phyloP scores from a whole-genome alignment of 2,329 filamentous ascomycete species.

The Ascochyta lentis region DNA sequence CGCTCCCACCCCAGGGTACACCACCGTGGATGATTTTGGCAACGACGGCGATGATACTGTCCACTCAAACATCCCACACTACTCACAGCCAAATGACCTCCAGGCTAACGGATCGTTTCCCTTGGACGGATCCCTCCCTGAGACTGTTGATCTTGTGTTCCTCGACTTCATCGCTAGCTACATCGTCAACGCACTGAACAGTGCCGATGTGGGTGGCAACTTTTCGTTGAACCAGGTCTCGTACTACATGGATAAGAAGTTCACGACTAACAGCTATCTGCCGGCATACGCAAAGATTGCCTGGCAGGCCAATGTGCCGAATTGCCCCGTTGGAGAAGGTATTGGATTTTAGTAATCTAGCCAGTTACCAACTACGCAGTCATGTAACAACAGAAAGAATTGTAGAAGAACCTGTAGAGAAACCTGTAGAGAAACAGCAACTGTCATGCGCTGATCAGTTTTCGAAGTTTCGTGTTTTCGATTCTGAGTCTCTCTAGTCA shows the following conservation, averaged over 20 bases:
- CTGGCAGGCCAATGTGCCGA: constrained; percentile 50
- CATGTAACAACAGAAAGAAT: too few relatives aligned
- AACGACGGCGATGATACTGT: constrained; percentile 63
- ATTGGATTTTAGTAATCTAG: constrained; percentile 30
- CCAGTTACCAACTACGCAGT: too few relatives aligned
- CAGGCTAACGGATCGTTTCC: constrained; percentile 59
- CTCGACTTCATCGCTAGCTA: constrained; percentile 56
- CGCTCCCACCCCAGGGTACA: constrained; percentile 58
- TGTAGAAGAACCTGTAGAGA: too few relatives aligned
- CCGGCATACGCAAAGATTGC: constrained; percentile 50
- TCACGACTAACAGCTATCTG: constrained; percentile 53
- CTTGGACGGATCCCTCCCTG: constrained; percentile 49
- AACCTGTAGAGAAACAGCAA: too few relatives aligned
- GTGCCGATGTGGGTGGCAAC: constrained; percentile 39
- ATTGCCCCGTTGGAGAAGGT: constrained; percentile 49
- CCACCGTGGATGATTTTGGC: constrained; percentile 64
- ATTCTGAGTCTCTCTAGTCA: too few relatives aligned
- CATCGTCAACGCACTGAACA: constrained; percentile 46
- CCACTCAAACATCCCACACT: constrained; percentile 57
- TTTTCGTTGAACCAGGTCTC: constrained; percentile 41
- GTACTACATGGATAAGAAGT: constrained; percentile 50
- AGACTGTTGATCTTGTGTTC: constrained; percentile 61
- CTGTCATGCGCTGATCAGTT: too few relatives aligned
- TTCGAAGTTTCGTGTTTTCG: too few relatives aligned
- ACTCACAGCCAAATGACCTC: constrained; percentile 59